Evolutionary conservation across 2,329 filamentous ascomycete species (phyloP).

Genomic region (Fusarium humuli): DNA sequence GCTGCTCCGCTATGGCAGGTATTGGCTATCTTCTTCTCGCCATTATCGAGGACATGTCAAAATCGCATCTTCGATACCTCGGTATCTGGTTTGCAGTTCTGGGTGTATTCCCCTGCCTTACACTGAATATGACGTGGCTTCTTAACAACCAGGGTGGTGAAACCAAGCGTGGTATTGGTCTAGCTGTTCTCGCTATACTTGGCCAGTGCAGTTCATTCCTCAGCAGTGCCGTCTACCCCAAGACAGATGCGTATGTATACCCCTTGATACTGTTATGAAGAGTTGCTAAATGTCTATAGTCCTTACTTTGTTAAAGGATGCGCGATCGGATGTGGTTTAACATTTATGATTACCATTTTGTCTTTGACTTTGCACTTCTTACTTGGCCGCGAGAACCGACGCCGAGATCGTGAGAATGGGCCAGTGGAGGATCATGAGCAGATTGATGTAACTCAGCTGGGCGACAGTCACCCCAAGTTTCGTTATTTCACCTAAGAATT

Average conservation of each 20-base stretch:
- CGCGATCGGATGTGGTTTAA: conserved; percentile 26
- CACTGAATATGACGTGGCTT: conserved; percentile 31
- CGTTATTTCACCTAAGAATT: background rate
- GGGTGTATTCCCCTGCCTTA: conserved; percentile 21
- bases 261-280: rapidly evolving
- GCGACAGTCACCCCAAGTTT: conserved; percentile 26
- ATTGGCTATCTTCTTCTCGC: conserved; percentile 18
- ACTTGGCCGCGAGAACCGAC: conserved; percentile 12
- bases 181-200: conserved; percentile 11
- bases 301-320: background rate
- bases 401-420: conserved; percentile 11
- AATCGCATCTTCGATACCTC: background rate
- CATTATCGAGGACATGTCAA: conserved; percentile 14
- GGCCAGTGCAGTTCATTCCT: conserved; percentile 23
- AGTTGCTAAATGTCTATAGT: background rate
- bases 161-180: conserved; percentile 12
- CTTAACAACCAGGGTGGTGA: conserved; percentile 32
- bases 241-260: conserved; percentile 12
- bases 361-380: conserved; percentile 16
- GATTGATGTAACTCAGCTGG: conserved; percentile 20
- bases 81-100: conserved; percentile 14
- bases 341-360: conserved; percentile 4
- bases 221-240: conserved; percentile 23
- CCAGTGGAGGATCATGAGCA: conserved; percentile 11
- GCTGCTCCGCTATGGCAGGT: background rate